Evolutionary conservation across 345 rosid genomes (phyloP), one percentile per base, ranked within the genome.

Genomic region (Brassica juncea): DNA sequence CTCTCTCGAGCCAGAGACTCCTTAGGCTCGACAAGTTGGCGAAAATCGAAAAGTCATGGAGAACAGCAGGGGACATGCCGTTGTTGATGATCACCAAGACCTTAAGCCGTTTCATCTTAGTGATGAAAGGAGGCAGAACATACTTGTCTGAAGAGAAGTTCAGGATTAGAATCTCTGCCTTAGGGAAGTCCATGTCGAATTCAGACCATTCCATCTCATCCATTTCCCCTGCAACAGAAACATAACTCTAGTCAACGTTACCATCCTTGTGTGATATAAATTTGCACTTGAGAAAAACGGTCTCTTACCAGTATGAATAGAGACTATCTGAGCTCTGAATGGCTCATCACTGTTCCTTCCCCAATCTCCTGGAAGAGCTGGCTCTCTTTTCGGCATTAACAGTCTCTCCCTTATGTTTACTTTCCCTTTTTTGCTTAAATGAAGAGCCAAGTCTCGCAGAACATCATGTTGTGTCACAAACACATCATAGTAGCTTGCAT

Each of bases 1-100:
- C 90, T 66, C 86, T 93, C 82, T 95, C 98, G 12, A 95, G 94
- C 97, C 98, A 92, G 11, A 93, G 88, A 83, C 94, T 95, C 57
- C 87, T 87, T 52, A 95, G 68, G 61, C 86, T 85, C 60, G 75
- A 66, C 80, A 89, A 79, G 81, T 79, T 82, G 28, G 89, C 72
- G 70, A 89, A 86, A 27, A 86, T 83, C 1, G 89, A 86, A 55
- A 87, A 83, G 84, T 93, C 92, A 7, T 59, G 44, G 15, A 93
- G 86, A 27, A 80, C 81, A 15, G 97, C 89, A 23, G 77, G 88
- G 30, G 78, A 76, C 9, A 87, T 61, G 72, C 96, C 77, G 67
- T 87, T 75, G 84, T 95, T 95, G 79, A 91, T 87, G n/a, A 88
- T 78, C 28, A 93, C 84, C 30, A 95, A 79, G 49, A 94, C 97